A percentile compares a stretch with the other conserved stretches of the same genome.
phyloP scores from a whole-genome alignment of 495 filamentous ascomycete genomes.

The Talaromyces wortmannii region DNA sequence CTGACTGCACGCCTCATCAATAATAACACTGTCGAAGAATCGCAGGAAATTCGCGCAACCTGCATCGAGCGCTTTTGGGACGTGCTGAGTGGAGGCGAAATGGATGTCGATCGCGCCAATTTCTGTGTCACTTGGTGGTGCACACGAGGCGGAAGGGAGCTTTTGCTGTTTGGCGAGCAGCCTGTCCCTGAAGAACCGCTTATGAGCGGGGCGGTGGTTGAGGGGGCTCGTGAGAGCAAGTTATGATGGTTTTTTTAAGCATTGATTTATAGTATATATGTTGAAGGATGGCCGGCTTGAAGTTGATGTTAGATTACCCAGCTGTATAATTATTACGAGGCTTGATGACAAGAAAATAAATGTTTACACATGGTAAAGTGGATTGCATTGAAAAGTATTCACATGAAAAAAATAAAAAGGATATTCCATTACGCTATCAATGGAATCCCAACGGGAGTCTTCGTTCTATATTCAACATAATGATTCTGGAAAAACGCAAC shows the following conservation, averaged over 20 bases:
- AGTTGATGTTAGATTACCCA: too few species aligned
- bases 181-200: constrained; percentile 22
- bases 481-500: constrained; percentile 78
- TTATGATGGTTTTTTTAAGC: constrained; percentile 13
- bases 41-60: constrained; percentile 47
- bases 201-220: constrained; percentile 56
- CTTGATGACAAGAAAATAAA: too few species aligned
- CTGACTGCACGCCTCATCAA: constrained; percentile 64
- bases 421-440: constrained; percentile 34
- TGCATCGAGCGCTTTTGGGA: constrained; percentile 81
- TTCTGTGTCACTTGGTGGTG: constrained; percentile 87
- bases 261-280: too few species aligned
- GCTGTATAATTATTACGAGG: too few species aligned
- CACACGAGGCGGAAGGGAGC: constrained; percentile 59
- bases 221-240: constrained; percentile 34
- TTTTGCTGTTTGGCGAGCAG: constrained; percentile 51
- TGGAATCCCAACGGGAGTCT: constrained; percentile 70
- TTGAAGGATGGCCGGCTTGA: too few species aligned
- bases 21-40: constrained; percentile 41
- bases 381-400: neutral
- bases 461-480: constrained; percentile 65
- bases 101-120: constrained; percentile 81
- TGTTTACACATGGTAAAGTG: neutral
- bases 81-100: constrained; percentile 73
- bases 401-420: neutral